A percentile compares a stretch with the other conserved stretches of the same genome.
Conservation (phyloP, 2,329 filamentous ascomycete genomes). For the Fusarium citri region DNA sequence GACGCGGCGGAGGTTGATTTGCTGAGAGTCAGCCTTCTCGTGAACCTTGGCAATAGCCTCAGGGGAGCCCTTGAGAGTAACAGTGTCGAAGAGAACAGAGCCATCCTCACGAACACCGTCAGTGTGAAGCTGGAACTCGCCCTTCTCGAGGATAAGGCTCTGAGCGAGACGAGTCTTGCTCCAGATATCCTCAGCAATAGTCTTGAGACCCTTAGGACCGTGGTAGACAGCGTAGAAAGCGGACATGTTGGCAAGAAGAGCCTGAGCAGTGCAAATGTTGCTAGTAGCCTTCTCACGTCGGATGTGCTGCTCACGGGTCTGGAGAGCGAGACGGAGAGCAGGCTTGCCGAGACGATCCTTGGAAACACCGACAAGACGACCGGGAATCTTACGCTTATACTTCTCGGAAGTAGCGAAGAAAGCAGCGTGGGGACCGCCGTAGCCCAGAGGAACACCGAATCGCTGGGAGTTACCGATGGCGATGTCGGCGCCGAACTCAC, state of each 20-base stretch:
- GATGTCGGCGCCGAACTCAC: constrained; percentile 94
- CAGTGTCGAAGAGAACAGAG: constrained; percentile 80
- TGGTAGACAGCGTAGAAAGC: constrained; percentile 96
- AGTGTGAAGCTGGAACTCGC: constrained; percentile 69
- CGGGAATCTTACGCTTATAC: constrained; percentile 93
- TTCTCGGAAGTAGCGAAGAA: constrained; percentile 87
- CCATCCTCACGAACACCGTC: constrained; percentile 67
- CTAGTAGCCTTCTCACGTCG: constrained; percentile 95
- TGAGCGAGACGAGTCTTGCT: constrained; percentile 76
- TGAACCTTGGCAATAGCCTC: constrained; percentile 43
- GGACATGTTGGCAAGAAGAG: constrained; percentile 93
- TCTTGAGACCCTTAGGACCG: constrained; percentile 83
- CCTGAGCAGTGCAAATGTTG: constrained; percentile 97
- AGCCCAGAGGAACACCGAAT: constrained; percentile 91
- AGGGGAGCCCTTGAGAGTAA: constrained; percentile 69
- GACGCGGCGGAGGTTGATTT: constrained; percentile 47
- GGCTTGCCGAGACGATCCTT: constrained; percentile 85
- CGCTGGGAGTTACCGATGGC: constrained; percentile 93
- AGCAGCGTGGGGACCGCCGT: constrained; percentile 91
- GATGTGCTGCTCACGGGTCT: constrained; percentile 97
- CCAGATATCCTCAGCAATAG: constrained; percentile 82
- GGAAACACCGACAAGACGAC: constrained; percentile 87
- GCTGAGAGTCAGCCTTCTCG: constrained; percentile 34
- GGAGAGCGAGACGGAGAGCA: constrained; percentile 72
- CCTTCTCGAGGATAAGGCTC: constrained; percentile 59